phyloP scores from a whole-genome alignment of 2,329 filamentous ascomycete species.

The Verticillium isaacii region DNA sequence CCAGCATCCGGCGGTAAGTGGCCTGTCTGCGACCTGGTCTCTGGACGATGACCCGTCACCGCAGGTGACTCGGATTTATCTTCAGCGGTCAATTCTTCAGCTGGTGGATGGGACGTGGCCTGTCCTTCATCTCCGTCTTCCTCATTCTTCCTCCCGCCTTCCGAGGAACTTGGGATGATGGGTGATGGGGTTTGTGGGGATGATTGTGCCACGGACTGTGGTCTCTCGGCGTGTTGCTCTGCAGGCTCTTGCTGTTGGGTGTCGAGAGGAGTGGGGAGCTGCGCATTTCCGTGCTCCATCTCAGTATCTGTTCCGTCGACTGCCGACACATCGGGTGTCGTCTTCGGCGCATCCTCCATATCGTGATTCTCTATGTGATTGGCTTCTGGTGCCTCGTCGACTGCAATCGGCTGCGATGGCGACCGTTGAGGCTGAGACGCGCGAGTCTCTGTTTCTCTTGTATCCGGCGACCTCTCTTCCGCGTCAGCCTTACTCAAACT shows the following conservation, averaged over 20 bases:
- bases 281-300: background rate
- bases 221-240: background rate
- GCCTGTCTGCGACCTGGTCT: background rate
- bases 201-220: background rate
- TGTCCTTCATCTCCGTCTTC: background rate
- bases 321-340: background rate
- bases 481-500: background rate
- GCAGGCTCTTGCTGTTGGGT: constrained; percentile 4
- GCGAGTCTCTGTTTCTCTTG: background rate
- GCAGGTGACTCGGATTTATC: background rate
- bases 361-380: background rate
- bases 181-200: background rate
- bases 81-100: background rate
- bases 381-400: background rate
- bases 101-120: background rate
- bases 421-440: background rate
- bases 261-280: constrained; percentile 3
- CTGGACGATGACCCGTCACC: background rate
- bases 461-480: background rate
- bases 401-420: background rate
- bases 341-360: background rate
- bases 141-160: background rate
- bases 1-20: background rate
- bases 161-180: background rate
- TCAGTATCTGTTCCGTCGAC: background rate